Evolutionary conservation across 1,284 basidiomycete species (phyloP).

Genomic region (Ustilago loliicola): DNA sequence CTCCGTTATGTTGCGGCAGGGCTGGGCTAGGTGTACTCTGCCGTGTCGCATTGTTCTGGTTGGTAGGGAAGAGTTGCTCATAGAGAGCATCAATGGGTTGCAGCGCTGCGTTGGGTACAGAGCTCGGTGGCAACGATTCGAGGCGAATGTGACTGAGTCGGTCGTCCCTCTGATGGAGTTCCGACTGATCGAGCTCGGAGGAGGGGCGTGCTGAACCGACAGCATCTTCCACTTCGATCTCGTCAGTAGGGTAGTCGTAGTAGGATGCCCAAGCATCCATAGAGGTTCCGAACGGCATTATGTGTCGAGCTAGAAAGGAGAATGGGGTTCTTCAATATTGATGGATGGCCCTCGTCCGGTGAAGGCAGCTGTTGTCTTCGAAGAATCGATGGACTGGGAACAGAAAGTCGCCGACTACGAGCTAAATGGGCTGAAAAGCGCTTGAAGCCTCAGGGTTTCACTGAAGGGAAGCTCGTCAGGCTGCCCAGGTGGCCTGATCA

Average conservation of each 20-base stretch:
- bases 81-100: constrained; percentile 7
- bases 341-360: too few relatives aligned
- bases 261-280: constrained; percentile 50
- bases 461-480: too few relatives aligned
- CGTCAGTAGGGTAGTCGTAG: constrained; percentile 23
- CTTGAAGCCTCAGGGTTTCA: too few relatives aligned
- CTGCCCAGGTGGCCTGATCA: too few relatives aligned
- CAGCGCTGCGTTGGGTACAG: constrained; percentile 7
- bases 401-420: too few relatives aligned
- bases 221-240: constrained; percentile 16
- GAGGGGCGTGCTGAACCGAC: constrained; percentile 26
- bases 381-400: too few relatives aligned
- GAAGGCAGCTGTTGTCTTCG: too few relatives aligned
- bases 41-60: not conserved
- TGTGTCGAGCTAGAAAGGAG: not conserved
- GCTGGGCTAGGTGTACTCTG: not conserved
- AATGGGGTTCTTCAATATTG: not conserved
- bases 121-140: constrained; percentile 7
- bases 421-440: too few relatives aligned
- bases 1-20: not conserved
- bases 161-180: not conserved
- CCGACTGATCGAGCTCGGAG: constrained; percentile 24
- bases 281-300: constrained; percentile 50
- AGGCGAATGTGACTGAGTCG: constrained; percentile 10
- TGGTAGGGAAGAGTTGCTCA: not conserved